Evolutionary conservation across 1,284 basidiomycete genomes (phyloP).

Genomic region (Pyrrhoderma noxium): DNA sequence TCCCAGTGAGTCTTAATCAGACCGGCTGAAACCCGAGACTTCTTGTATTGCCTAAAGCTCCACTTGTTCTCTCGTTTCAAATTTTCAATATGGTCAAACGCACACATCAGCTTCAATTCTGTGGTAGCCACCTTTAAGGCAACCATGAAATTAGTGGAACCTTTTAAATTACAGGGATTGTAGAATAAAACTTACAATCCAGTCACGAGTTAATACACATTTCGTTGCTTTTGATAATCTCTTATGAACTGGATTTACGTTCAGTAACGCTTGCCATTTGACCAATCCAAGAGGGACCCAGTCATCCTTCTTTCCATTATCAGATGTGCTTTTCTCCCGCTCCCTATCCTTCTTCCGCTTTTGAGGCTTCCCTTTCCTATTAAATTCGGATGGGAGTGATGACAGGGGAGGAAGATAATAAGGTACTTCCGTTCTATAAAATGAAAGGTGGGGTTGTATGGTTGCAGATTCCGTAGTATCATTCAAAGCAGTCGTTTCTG

Average conservation of each 20-base stretch:
- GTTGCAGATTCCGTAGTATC: background rate
- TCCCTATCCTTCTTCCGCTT: slow-evolving; percentile 54
- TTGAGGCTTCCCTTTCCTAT: slow-evolving; percentile 48
- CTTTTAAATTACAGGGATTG: slow-evolving; percentile 1
- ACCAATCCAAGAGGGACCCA: slow-evolving; percentile 60
- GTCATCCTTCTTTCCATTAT: slow-evolving; percentile 49
- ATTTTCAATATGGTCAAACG: slow-evolving; percentile 80
- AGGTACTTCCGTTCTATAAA: slow-evolving; percentile 21
- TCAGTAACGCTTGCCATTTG: slow-evolving; percentile 63
- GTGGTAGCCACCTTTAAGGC: slow-evolving; percentile 59
- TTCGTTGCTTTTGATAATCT: slow-evolving; percentile 62
- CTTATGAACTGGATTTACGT: slow-evolving; percentile 67
- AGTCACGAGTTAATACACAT: slow-evolving; percentile 69
- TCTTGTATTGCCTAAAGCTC: slow-evolving; percentile 95
- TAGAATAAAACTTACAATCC: slow-evolving; percentile 50
- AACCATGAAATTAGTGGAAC: background rate
- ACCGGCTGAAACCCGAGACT: slow-evolving; percentile 76
- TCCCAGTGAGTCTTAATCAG: slow-evolving; percentile 91
- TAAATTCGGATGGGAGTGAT: slow-evolving; percentile 54
- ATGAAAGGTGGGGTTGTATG: too few species aligned
- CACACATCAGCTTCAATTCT: slow-evolving; percentile 70
- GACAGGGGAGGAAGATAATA: slow-evolving; percentile 60
- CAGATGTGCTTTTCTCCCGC: slow-evolving; percentile 28
- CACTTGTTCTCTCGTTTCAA: slow-evolving; percentile 80
- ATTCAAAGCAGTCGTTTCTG: background rate